These are phyloP conservation scores for Syzygium malaccense DNA, from an alignment of 441 rosid species.

Conservation along the genomic window DNA sequence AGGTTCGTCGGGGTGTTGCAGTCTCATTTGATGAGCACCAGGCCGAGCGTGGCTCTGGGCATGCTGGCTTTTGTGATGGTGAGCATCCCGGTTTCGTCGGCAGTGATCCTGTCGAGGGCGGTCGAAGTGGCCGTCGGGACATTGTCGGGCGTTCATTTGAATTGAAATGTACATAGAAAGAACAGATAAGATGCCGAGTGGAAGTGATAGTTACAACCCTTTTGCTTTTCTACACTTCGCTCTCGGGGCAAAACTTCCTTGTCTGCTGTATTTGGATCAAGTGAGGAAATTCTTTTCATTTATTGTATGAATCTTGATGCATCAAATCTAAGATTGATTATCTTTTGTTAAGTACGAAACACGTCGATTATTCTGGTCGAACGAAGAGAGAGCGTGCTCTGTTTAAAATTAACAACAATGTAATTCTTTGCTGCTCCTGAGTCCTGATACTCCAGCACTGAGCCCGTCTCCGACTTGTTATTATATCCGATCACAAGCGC, in stretches of 20 bases:
- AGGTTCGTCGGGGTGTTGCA: conserved; percentile 24
- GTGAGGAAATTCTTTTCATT: neutral
- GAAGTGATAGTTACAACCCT: neutral
- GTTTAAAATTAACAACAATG: neutral
- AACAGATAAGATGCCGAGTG: neutral
- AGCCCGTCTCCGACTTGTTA: neutral
- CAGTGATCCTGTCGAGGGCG: conserved; percentile 3
- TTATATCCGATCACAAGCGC: neutral
- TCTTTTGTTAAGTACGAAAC: neutral
- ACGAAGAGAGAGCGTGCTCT: neutral
- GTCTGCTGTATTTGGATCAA: neutral
- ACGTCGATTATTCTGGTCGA: neutral
- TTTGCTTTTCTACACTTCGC: neutral
- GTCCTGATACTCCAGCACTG: neutral
- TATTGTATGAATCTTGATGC: neutral
- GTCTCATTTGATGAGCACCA: conserved; percentile 21
- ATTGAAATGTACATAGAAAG: neutral
- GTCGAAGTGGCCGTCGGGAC: conserved; percentile 12
- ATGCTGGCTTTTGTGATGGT: conserved; percentile 11
- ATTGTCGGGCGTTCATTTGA: conserved; percentile 12
- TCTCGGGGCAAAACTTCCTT: neutral
- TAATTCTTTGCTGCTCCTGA: neutral
- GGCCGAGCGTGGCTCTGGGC: conserved; percentile 32
- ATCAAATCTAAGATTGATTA: neutral
- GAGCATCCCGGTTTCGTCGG: conserved; percentile 17